Evolutionary conservation across 768 basidiomycete species (phyloP).

Genomic region (Bullera alba): DNA sequence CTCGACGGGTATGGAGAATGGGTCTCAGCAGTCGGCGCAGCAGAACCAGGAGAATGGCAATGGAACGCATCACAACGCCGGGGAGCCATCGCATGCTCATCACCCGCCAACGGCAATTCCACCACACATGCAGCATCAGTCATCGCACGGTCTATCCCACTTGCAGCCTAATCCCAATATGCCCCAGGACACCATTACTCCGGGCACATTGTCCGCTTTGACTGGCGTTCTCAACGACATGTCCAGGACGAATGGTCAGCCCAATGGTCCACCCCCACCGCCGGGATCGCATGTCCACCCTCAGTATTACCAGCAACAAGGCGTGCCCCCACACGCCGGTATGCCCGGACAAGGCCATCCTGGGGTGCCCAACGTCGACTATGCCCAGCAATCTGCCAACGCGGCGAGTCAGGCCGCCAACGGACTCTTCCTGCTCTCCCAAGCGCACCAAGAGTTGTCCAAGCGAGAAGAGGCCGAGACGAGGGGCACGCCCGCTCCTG

Average conservation of each 20-base stretch:
- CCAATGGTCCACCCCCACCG: not conserved
- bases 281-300: not conserved
- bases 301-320: conserved; percentile 1
- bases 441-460: conserved; percentile 92
- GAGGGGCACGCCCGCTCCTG: conserved; percentile 24
- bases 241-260: conserved; percentile 10
- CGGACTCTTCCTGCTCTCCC: conserved; percentile 84
- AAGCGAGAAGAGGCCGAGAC: conserved; percentile 70
- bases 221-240: conserved; percentile 65
- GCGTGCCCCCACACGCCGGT: not conserved
- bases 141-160: conserved; percentile 29
- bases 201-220: conserved; percentile 68
- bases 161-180: conserved; percentile 14
- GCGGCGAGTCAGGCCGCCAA: conserved; percentile 72
- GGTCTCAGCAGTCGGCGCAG: conserved; percentile 4
- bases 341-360: conserved; percentile 5
- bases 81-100: not conserved
- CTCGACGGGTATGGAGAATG: conserved; percentile 43
- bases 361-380: conserved; percentile 21
- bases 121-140: conserved; percentile 26
- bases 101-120: conserved; percentile 29
- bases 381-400: conserved; percentile 50
- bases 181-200: conserved; percentile 52
- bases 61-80: no score
- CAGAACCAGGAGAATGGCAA: not conserved